Evolutionary conservation across 2,329 filamentous ascomycete genomes (phyloP).

Genomic region (Cladophialophora yegresii): DNA sequence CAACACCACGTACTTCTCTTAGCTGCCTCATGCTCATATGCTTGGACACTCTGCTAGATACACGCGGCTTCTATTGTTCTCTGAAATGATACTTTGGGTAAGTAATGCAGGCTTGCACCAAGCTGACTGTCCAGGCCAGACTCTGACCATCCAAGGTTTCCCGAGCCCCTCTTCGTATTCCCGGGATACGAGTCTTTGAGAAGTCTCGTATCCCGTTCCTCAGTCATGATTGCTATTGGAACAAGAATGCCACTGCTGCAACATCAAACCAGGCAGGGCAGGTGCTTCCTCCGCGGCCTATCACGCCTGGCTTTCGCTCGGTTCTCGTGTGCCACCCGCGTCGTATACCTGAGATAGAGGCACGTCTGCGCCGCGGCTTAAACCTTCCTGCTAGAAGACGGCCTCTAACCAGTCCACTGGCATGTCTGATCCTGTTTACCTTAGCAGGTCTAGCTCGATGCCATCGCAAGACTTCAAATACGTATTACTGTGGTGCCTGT

Average conservation of each 20-base stretch:
- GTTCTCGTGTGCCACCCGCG: neutral
- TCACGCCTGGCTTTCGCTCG: neutral
- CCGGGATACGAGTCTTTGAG: constrained; percentile 9
- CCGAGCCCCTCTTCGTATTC: constrained; percentile 17
- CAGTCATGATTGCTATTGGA: neutral
- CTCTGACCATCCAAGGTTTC: no score
- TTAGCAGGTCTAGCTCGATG: neutral
- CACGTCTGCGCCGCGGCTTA: neutral
- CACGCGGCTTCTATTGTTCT: neutral
- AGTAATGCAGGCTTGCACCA: constrained; percentile 1
- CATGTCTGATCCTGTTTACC: neutral
- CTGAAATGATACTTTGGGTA: neutral
- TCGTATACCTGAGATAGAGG: neutral
- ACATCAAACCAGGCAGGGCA: neutral
- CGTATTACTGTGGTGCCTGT: neutral
- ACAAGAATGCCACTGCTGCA: neutral
- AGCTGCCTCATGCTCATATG: neutral
- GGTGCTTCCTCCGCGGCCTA: neutral
- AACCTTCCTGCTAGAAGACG: neutral
- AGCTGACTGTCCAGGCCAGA: constrained; percentile 9
- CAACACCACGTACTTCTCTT: neutral
- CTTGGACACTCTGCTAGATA: neutral
- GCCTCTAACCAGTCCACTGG: neutral
- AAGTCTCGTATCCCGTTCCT: neutral
- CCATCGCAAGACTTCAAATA: neutral